Evolutionary conservation across 768 basidiomycete species (phyloP), one percentile per base, ranked within the genome.

Genomic region (Clitopilus hobsonii): DNA sequence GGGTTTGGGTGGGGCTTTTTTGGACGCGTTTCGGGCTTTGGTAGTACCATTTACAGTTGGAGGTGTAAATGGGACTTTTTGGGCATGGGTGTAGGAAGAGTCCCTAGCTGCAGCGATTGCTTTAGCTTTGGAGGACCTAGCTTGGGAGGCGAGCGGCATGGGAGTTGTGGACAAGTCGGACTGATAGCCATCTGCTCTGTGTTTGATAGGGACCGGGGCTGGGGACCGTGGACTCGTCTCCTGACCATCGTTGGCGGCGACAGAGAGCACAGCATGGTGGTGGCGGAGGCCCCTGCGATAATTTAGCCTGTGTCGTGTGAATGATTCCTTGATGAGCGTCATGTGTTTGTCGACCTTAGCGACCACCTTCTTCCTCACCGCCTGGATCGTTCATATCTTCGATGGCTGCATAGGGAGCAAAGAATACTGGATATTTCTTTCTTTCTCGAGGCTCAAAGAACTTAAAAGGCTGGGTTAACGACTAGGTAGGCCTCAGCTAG

Each of bases 1-100:
- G 53, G 63, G 11, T 54, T 38, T 6, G 51, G 28, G 51, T 61
- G 58, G 14, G n/a, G 41, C 8, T 23, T 23, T 3, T n/a, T n/a
- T n/a, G n/a, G n/a, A n/a, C n/a, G 22, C 16, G 11, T 45, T 45
- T 45, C 41, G 41, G n/a, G 41, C 41, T 45, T 45, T 45, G n/a
- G n/a, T n/a, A n/a, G n/a, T n/a, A n/a, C n/a, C n/a, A n/a, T n/a
- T n/a, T n/a, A n/a, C n/a, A n/a, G n/a, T n/a, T n/a, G n/a, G n/a
- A n/a, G n/a, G n/a, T n/a, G n/a, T n/a, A n/a, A n/a, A n/a, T n/a
- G n/a, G n/a, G n/a, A n/a, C n/a, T n/a, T n/a, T n/a, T n/a, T n/a
- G n/a, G n/a, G n/a, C n/a, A n/a, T n/a, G n/a, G n/a, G n/a, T n/a
- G n/a, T n/a, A n/a, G n/a, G n/a, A 36, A 36, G 41, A 45, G 41